Percentiles rank a stretch among this genome's conserved stretches.
phyloP scores from a whole-genome alignment of 2,329 filamentous ascomycete genomes.

The Diplodia corticola region DNA sequence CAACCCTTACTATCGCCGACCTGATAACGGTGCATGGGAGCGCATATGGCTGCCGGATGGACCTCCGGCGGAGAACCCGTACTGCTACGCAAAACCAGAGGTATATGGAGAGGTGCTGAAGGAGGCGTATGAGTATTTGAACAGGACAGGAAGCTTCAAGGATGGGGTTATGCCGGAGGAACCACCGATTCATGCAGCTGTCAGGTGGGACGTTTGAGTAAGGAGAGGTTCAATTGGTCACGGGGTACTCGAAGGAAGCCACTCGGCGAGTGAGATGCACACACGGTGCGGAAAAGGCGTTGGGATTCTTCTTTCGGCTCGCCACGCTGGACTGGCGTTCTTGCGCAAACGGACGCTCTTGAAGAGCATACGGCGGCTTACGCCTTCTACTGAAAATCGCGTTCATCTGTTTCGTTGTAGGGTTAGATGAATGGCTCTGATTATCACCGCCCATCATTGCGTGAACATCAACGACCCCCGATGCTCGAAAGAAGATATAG shows the following conservation, averaged over 20 bases:
- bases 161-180: slow-evolving; percentile 72
- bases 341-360: background rate
- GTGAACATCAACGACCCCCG: background rate
- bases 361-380: background rate
- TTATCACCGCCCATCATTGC: background rate
- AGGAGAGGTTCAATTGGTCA: background rate
- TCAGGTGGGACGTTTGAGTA: slow-evolving; percentile 16
- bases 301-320: background rate
- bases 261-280: background rate
- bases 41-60: slow-evolving; percentile 75
- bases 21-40: slow-evolving; percentile 43
- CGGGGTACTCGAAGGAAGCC: background rate
- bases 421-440: background rate
- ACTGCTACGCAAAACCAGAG: slow-evolving; percentile 61
- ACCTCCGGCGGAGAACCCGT: slow-evolving; percentile 55
- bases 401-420: background rate
- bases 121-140: slow-evolving; percentile 65
- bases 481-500: background rate
- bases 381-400: background rate
- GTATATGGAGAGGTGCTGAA: slow-evolving; percentile 60
- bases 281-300: background rate
- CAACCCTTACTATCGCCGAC: slow-evolving; percentile 2
- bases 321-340: background rate
- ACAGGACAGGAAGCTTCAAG: slow-evolving; percentile 66
- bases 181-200: slow-evolving; percentile 74